Conservation (phyloP, 2,329 filamentous ascomycete genomes). For the Plectosphaerella sp. region DNA sequence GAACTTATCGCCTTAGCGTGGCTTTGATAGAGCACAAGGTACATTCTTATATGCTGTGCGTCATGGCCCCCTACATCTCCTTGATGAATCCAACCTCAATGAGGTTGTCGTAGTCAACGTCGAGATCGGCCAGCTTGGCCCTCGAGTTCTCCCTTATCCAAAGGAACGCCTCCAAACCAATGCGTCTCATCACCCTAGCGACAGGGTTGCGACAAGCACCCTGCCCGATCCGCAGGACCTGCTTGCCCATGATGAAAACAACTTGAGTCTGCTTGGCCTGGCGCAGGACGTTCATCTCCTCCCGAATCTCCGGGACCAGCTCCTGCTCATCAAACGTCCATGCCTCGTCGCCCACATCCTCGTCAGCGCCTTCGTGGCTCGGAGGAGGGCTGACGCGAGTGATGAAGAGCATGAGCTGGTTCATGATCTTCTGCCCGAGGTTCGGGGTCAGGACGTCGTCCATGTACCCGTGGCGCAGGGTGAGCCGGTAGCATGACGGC, state of each 20-base stretch:
- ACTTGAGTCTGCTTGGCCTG: slow-evolving; percentile 42
- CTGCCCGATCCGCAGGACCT: slow-evolving; percentile 47
- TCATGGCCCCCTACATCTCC: slow-evolving; percentile 41
- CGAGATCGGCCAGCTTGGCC: slow-evolving; percentile 60
- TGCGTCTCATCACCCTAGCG: slow-evolving; percentile 30
- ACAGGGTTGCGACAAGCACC: slow-evolving; percentile 29
- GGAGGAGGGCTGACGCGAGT: slow-evolving; percentile 22
- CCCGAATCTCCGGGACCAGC: slow-evolving; percentile 15
- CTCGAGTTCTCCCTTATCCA: slow-evolving; percentile 64
- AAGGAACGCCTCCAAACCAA: slow-evolving; percentile 47
- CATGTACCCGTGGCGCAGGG: slow-evolving; percentile 68
- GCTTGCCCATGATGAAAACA: slow-evolving; percentile 57
- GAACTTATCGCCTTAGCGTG: too few species aligned
- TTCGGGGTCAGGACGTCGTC: slow-evolving; percentile 66
- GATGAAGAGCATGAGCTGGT: slow-evolving; percentile 53
- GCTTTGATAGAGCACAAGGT: too few species aligned
- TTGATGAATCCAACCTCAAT: slow-evolving; percentile 69
- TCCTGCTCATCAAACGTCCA: slow-evolving; percentile 1
- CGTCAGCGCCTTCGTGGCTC: slow-evolving; percentile 9
- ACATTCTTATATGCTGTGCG: too few species aligned
- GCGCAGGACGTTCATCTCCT: slow-evolving; percentile 39
- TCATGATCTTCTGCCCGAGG: slow-evolving; percentile 51
- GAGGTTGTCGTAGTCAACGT: slow-evolving; percentile 53
- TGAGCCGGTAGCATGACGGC: slow-evolving; percentile 63
- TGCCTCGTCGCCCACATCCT: slow-evolving; percentile 2